Base-by-base conservation (phyloP, 139 green algal species). In the Nannochloris sp. region DNA sequence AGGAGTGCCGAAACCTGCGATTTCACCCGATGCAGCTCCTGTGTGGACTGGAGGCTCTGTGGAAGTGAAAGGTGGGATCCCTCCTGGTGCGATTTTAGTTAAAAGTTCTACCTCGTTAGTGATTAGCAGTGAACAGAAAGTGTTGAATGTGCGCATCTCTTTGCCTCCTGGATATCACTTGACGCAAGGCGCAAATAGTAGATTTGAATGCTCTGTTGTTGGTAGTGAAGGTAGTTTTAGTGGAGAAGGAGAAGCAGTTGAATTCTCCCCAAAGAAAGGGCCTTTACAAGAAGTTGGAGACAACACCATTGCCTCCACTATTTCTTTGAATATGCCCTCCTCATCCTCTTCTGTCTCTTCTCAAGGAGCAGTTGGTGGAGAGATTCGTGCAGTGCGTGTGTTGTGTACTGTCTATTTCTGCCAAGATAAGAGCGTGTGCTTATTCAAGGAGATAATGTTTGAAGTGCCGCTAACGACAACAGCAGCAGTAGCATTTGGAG, bases 381-480 rank as follows among this genome's bases (percentile, higher is more conserved):
- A n/a, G n/a, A n/a, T n/a, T n/a, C n/a, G n/a, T n/a, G n/a, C 33
- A 32, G 4, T 71, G 2, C 61, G 62, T 4, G 51, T 85, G 38
- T 19, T 75, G 15, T 47, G 53, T 39, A 77, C 74, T 60, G 71
- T 93, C 29, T 93, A 88, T 60, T 91, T 84, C 70, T 91, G 84
- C 83, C 73, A 85, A 60, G 59, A 90, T 19, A 60, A 71, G 33
- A 73, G 78, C 32, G 84, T 90, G 29, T 91, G 84, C 65, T 61
- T 93, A 35, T 88, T 85, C 46, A 71, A 92, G 37, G 74, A 83
- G 32, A 61, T 92, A 8, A 64, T 44, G 31, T 89, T 92, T 36
- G 79, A 90, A 44, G 44, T 90, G 8, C 75, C 82, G 10, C 47
- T 89, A n/a, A 60, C 54, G 10, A 42, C 33, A 6, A 25, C 19